Evolutionary conservation across 176 grass and related monocot genomes (phyloP).

Genomic region (Chloris gayana): DNA sequence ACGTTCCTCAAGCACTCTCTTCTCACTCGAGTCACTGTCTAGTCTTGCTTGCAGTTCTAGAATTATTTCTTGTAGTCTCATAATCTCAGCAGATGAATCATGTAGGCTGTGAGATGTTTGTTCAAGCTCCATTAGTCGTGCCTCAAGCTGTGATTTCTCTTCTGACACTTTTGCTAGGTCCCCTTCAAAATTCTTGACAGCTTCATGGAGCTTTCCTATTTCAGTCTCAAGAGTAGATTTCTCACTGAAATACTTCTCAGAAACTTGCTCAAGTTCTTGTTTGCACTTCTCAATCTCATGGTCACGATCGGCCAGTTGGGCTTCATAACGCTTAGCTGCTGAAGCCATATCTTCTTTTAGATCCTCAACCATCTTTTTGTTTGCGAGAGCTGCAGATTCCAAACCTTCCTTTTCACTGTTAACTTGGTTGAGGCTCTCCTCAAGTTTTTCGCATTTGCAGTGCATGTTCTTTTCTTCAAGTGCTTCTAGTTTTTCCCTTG

Average conservation of each 20-base stretch:
- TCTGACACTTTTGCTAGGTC: constrained; percentile 46
- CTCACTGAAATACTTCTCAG: constrained; percentile 54
- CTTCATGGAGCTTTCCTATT: constrained; percentile 47
- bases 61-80: constrained; percentile 51
- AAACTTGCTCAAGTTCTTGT: constrained; percentile 48
- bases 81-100: constrained; percentile 39
- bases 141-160: constrained; percentile 59
- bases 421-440: constrained; percentile 49
- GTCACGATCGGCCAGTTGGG: constrained; percentile 45
- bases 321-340: constrained; percentile 52
- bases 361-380: constrained; percentile 55
- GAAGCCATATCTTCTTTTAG: constrained; percentile 58
- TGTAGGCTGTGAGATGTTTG: constrained; percentile 47
- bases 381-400: constrained; percentile 52
- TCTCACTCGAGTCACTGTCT: constrained; percentile 54
- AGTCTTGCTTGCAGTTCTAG: constrained; percentile 57
- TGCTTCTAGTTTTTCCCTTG: constrained; percentile 50
- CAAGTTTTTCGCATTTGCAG: constrained; percentile 46
- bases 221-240: constrained; percentile 61
- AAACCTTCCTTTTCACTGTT: constrained; percentile 51
- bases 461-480: constrained; percentile 62
- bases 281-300: constrained; percentile 57
- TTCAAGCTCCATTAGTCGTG: constrained; percentile 52
- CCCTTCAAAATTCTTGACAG: constrained; percentile 43
- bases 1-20: constrained; percentile 57